These are phyloP conservation scores for Microascus cirrosus DNA, from an alignment of 2,329 filamentous ascomycete species.

Conservation along the genomic window DNA sequence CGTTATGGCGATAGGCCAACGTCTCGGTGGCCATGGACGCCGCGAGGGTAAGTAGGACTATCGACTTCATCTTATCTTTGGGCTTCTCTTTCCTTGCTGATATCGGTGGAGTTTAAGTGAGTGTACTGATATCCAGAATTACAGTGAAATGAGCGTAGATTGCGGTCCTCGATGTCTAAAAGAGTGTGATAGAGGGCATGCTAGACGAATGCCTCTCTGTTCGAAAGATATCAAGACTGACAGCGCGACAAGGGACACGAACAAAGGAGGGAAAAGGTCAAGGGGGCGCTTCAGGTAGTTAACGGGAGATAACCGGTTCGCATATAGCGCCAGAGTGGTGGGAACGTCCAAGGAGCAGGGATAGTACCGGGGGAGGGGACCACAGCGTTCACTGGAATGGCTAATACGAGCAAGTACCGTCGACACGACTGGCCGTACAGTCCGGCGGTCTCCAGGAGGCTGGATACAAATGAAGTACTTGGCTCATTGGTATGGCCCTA, in stretches of 20 bases:
- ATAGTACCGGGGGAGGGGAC: background rate
- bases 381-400: background rate
- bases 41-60: conserved; percentile 37
- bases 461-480: background rate
- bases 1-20: conserved; percentile 48
- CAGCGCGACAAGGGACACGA: background rate
- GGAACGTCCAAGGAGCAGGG: background rate
- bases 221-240: background rate
- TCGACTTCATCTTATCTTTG: conserved; percentile 31
- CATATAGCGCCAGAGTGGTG: background rate
- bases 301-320: background rate
- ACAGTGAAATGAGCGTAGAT: background rate
- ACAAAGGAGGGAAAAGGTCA: background rate
- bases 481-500: too few relatives aligned
- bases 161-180: conserved; percentile 2
- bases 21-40: conserved; percentile 39
- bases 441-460: background rate
- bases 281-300: background rate
- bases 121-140: background rate
- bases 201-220: conserved; percentile 1
- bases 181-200: conserved; percentile 4
- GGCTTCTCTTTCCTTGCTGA: background rate
- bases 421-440: background rate
- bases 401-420: background rate
- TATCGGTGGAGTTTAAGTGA: background rate